Conservation (phyloP, 108 stramenopile genomes). For the Skeletonema menzelii region DNA sequence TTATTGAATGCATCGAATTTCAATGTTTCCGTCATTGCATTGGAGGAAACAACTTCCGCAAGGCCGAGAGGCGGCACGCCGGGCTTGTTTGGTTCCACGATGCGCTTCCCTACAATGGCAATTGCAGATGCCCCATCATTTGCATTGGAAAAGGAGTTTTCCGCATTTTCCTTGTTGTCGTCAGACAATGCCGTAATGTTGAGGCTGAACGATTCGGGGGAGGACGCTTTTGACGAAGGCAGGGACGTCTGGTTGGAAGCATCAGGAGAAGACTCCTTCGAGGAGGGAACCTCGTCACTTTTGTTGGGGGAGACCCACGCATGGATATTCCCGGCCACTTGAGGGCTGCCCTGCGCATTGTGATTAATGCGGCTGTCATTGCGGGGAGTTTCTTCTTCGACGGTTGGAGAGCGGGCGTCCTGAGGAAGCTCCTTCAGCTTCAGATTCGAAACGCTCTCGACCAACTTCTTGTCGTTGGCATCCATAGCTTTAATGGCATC, state of each 20-base stretch:
- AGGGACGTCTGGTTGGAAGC: neutral
- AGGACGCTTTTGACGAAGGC: neutral
- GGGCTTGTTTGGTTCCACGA: neutral
- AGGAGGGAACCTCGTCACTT: conserved; percentile 23
- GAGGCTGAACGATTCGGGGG: neutral
- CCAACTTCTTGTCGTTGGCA: neutral
- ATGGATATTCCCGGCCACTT: conserved; percentile 1
- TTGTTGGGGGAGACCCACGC: conserved; percentile 39
- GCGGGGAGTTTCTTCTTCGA: conserved; percentile 5
- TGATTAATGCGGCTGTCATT: neutral
- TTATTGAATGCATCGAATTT: conserved; percentile 12
- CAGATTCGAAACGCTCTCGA: neutral
- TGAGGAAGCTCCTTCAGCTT: neutral
- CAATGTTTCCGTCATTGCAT: neutral
- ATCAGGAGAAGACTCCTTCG: conserved; percentile 19
- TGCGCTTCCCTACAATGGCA: neutral
- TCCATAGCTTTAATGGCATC: neutral
- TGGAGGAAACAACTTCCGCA: neutral
- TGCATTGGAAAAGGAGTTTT: neutral
- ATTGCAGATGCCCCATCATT: neutral
- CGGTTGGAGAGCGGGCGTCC: neutral
- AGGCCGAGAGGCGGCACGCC: neutral
- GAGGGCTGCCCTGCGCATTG: neutral
- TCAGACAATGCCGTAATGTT: neutral
- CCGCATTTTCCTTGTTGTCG: conserved; percentile 8